Evolutionary conservation across 176 grass and related monocot genomes (phyloP).

Genomic region (Eragrostis nindensis): DNA sequence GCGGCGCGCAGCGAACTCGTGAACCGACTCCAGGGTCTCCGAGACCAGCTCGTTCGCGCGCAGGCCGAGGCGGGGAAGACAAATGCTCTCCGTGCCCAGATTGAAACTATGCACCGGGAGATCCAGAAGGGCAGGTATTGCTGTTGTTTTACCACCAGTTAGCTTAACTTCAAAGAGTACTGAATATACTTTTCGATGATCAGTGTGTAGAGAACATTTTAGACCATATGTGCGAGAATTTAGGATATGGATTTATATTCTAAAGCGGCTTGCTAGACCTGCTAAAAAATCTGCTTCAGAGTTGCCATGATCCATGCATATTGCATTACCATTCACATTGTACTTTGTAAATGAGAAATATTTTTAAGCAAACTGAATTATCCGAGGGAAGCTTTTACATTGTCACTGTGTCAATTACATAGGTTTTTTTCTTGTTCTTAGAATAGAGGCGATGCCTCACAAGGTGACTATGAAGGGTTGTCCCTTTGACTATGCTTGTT

Average conservation of each 20-base stretch:
- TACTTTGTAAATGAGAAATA: neutral
- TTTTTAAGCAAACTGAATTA: constrained; percentile 12
- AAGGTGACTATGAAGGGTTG: neutral
- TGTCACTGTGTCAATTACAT: neutral
- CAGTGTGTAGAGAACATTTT: neutral
- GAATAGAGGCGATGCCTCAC: neutral
- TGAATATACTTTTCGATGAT: neutral
- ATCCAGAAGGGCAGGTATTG: constrained; percentile 94
- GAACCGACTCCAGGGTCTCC: constrained; percentile 48
- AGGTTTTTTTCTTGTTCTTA: constrained; percentile 6
- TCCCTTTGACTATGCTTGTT: neutral
- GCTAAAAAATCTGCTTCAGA: neutral
- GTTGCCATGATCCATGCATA: neutral
- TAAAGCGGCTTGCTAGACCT: neutral
- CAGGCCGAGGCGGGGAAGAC: constrained; percentile 52
- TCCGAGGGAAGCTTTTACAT: constrained; percentile 10
- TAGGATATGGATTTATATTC: neutral
- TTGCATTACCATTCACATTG: neutral
- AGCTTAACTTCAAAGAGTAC: neutral
- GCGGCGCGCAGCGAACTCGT: constrained; percentile 54
- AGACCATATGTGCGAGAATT: neutral
- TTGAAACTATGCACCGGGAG: constrained; percentile 83
- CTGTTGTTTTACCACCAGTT: neutral
- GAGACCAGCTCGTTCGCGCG: constrained; percentile 44
- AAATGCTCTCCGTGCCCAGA: constrained; percentile 49